Conservation (phyloP, 192 early-diverging fungal genomes). For the Coemansia sp. region DNA sequence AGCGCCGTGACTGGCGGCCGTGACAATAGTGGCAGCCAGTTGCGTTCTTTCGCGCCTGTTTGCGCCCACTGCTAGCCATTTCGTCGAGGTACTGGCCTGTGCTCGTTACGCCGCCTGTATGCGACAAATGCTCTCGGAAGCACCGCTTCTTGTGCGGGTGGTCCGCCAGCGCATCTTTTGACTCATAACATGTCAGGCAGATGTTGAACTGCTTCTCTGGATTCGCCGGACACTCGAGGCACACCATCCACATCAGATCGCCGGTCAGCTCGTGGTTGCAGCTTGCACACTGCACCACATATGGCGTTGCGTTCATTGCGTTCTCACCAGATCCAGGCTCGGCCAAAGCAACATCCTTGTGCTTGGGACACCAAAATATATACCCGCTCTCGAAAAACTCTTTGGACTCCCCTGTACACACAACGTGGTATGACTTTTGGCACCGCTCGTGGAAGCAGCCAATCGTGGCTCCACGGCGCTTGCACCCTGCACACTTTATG, state of each 20-base stretch:
- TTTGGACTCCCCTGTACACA: constrained; percentile 72
- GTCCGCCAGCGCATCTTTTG: constrained; percentile 37
- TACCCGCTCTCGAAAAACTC: constrained; percentile 74
- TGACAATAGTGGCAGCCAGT: constrained; percentile 52
- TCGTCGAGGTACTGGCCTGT: constrained; percentile 10
- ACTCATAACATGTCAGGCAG: constrained; percentile 51
- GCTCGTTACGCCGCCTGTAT: constrained; percentile 11
- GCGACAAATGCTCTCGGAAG: constrained; percentile 50
- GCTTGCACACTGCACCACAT: constrained; percentile 44
- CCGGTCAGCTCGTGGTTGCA: constrained; percentile 25
- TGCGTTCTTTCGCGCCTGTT: constrained; percentile 1
- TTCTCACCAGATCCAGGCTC: background rate
- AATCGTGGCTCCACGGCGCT: constrained; percentile 78
- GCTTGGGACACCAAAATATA: constrained; percentile 86
- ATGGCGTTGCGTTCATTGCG: constrained; percentile 19
- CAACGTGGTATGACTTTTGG: constrained; percentile 76
- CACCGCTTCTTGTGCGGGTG: constrained; percentile 56
- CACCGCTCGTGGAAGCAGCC: constrained; percentile 89
- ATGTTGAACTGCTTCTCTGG: constrained; percentile 31
- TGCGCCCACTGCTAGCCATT: background rate
- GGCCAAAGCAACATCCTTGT: constrained; percentile 51
- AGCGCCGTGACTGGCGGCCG: constrained; percentile 36
- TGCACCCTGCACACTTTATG: constrained; percentile 74
- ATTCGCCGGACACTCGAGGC: constrained; percentile 39
- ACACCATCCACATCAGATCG: constrained; percentile 54